phyloP scores from a whole-genome alignment of 2,329 filamentous ascomycete genomes.

The Diaporthe helianthi region DNA sequence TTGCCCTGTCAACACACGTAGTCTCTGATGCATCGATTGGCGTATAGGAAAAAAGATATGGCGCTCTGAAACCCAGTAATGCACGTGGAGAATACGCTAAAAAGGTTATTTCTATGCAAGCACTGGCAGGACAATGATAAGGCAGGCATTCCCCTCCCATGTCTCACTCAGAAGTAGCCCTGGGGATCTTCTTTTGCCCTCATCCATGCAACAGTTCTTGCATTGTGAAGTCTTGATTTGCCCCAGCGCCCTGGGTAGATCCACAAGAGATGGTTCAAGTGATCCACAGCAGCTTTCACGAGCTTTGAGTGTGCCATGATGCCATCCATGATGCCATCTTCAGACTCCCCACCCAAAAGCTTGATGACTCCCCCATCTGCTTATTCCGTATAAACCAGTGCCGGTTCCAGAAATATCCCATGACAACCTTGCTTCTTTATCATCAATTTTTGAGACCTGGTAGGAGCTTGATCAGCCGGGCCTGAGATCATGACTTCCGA shows the following conservation, averaged over 20 bases:
- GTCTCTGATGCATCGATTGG: background rate
- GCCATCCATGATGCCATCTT: slow-evolving; percentile 21
- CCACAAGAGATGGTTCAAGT: background rate
- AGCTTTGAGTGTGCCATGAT: slow-evolving; percentile 14
- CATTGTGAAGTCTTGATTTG: background rate
- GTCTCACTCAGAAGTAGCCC: background rate
- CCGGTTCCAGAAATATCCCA: background rate
- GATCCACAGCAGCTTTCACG: slow-evolving; percentile 15
- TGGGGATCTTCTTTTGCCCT: background rate
- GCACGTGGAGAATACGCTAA: background rate
- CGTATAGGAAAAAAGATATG: no score
- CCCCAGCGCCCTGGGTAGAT: background rate
- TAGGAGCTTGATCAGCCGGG: background rate
- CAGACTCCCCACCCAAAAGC: background rate
- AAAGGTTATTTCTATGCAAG: background rate
- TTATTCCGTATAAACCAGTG: background rate
- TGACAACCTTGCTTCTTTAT: background rate
- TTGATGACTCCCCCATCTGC: background rate
- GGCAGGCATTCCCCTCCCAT: slow-evolving; percentile 8
- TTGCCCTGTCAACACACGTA: background rate
- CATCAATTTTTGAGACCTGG: no score
- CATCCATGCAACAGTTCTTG: background rate
- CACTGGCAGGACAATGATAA: background rate
- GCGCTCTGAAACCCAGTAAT: background rate
- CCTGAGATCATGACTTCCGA: background rate